These are phyloP conservation scores for Cryphonectria naterciae DNA, from an alignment of 2,329 filamentous ascomycete species.

Conservation along the genomic window DNA sequence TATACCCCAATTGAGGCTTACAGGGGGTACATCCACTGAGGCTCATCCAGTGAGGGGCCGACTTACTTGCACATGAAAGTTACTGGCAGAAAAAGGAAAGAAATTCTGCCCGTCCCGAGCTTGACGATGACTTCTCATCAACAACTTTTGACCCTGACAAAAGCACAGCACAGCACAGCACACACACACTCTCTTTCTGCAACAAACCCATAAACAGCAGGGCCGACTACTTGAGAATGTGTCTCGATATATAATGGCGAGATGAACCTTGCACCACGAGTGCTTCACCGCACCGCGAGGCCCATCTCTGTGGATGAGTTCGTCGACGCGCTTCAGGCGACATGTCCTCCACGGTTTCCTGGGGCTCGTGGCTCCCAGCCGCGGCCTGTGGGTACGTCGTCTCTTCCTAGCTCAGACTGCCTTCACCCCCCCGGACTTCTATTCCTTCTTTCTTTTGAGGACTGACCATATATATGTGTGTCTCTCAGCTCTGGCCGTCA, in stretches of 20 bases:
- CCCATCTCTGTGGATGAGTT: conserved; percentile 48
- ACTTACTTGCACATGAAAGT: neutral
- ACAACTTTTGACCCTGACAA: too few relatives aligned
- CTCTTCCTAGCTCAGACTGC: neutral
- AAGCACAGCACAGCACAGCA: neutral
- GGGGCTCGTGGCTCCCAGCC: conserved; percentile 39
- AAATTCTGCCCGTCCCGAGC: neutral
- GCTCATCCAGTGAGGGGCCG: neutral
- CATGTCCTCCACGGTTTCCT: conserved; percentile 55
- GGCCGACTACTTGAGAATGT: conserved; percentile 3
- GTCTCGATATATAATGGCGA: conserved; percentile 37
- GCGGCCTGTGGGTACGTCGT: conserved; percentile 48
- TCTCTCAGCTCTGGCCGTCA: conserved; percentile 73
- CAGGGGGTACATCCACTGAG: neutral
- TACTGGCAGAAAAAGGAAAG: neutral
- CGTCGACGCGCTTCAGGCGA: conserved; percentile 53
- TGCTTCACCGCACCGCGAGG: conserved; percentile 45
- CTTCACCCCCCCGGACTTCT: neutral
- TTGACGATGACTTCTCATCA: neutral
- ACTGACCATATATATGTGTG: too few relatives aligned
- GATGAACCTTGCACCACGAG: conserved; percentile 45
- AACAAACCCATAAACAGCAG: neutral
- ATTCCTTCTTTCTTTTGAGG: too few relatives aligned
- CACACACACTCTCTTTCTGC: too few relatives aligned
- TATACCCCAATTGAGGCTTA: neutral